phyloP scores from a whole-genome alignment of 176 grass and related monocot genomes.

The Lolium multiflorum region DNA sequence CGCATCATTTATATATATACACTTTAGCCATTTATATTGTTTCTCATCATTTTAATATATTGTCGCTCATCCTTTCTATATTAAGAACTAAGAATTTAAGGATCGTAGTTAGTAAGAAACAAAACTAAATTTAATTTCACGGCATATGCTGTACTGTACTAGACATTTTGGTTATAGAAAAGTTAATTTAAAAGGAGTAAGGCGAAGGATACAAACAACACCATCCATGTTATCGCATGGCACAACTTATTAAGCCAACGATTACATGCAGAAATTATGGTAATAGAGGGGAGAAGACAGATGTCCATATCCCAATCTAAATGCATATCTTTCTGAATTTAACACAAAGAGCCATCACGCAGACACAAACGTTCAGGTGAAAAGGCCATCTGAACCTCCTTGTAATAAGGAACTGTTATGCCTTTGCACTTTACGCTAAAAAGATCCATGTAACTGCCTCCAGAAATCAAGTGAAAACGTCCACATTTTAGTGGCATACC shows the following conservation, averaged over 20 bases:
- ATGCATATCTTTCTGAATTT: neutral
- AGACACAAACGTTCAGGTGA: neutral
- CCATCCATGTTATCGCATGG: neutral
- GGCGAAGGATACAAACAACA: neutral
- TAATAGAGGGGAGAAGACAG: neutral
- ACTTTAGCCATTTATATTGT: too few species aligned
- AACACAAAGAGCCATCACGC: neutral
- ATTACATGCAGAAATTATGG: neutral
- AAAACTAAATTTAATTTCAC: too few species aligned
- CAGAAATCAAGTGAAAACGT: neutral
- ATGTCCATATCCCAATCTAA: neutral
- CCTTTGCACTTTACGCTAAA: neutral
- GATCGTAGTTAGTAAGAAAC: too few species aligned
- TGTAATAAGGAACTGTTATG: neutral
- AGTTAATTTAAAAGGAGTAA: neutral
- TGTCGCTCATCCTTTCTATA: too few species aligned
- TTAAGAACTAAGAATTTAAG: too few species aligned
- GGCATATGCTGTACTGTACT: too few species aligned
- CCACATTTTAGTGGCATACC: neutral
- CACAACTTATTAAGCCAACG: neutral
- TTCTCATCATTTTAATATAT: too few species aligned
- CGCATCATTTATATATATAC: too few species aligned
- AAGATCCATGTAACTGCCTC: conserved; percentile 1
- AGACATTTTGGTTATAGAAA: neutral
- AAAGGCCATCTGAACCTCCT: neutral